phyloP scores from a whole-genome alignment of 2,329 filamentous ascomycete genomes.

The Epichloe amarillans region DNA sequence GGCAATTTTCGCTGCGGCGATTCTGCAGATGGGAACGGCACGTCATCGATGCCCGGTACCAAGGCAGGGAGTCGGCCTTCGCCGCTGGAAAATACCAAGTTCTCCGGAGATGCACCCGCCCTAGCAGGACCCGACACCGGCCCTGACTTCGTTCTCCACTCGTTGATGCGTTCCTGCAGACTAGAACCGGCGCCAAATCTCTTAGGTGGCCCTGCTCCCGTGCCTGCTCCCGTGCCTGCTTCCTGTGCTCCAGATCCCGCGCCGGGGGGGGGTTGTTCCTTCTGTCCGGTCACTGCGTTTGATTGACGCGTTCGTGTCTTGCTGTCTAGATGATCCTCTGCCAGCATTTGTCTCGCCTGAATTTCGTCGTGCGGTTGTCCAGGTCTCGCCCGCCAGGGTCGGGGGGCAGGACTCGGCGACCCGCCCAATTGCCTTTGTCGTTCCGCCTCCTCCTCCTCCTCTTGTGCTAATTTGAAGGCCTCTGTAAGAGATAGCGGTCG shows the following conservation, averaged over 20 bases:
- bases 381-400: slow-evolving; percentile 26
- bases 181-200: neutral
- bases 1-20: neutral
- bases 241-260: neutral
- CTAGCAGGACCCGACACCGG: neutral
- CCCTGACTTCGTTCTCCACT: slow-evolving; percentile 5
- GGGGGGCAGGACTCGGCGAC: slow-evolving; percentile 38
- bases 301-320: slow-evolving; percentile 8
- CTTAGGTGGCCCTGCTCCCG: neutral
- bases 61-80: slow-evolving; percentile 23
- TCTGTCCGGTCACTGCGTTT: slow-evolving; percentile 8
- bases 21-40: slow-evolving; percentile 23
- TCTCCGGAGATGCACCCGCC: neutral
- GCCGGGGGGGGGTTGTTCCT: slow-evolving; percentile 2
- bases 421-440: slow-evolving; percentile 22
- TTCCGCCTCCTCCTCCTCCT: slow-evolving; percentile 17
- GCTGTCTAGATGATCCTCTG: slow-evolving; percentile 18
- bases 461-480: slow-evolving; percentile 24
- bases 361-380: slow-evolving; percentile 16
- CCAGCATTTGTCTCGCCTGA: slow-evolving; percentile 16
- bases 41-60: slow-evolving; percentile 25
- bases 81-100: slow-evolving; percentile 14
- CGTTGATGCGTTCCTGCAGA: slow-evolving; percentile 5
- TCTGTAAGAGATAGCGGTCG: slow-evolving; percentile 28
- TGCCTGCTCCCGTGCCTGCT: neutral